phyloP scores from a whole-genome alignment of 768 basidiomycete genomes.

The Pisolithus tinctorius region DNA sequence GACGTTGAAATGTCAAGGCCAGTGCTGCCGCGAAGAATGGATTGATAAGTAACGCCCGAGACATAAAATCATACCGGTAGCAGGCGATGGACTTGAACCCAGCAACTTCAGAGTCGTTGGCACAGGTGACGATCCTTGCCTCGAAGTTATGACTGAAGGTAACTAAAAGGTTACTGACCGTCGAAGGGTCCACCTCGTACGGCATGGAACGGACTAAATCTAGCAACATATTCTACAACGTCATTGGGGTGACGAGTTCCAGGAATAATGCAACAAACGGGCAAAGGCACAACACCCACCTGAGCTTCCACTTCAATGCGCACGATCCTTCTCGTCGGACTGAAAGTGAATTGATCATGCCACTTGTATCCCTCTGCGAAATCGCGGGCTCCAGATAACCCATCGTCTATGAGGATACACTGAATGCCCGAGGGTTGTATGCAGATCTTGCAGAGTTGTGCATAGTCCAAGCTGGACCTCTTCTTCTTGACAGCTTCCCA shows the following conservation, averaged over 20 bases:
- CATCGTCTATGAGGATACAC: conserved; percentile 69
- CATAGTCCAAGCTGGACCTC: conserved; percentile 41
- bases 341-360: conserved; percentile 56
- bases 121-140: conserved; percentile 30
- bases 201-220: conserved; percentile 8
- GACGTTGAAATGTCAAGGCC: conserved; percentile 49
- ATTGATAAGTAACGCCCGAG: background rate
- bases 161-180: conserved; percentile 7
- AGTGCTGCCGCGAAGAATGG: conserved; percentile 32
- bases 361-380: conserved; percentile 46
- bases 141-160: conserved; percentile 32
- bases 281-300: conserved; percentile 30
- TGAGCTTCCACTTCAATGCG: conserved; percentile 68
- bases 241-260: background rate
- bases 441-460: conserved; percentile 48
- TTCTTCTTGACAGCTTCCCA: conserved; percentile 57
- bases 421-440: conserved; percentile 56
- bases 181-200: conserved; percentile 9
- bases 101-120: conserved; percentile 43
- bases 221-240: conserved; percentile 10
- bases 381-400: conserved; percentile 43
- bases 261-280: background rate
- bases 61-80: conserved; percentile 35
- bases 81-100: conserved; percentile 74
- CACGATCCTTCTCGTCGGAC: conserved; percentile 53